phyloP scores from a whole-genome alignment of 768 basidiomycete species.

The Leccinum arenicola region DNA sequence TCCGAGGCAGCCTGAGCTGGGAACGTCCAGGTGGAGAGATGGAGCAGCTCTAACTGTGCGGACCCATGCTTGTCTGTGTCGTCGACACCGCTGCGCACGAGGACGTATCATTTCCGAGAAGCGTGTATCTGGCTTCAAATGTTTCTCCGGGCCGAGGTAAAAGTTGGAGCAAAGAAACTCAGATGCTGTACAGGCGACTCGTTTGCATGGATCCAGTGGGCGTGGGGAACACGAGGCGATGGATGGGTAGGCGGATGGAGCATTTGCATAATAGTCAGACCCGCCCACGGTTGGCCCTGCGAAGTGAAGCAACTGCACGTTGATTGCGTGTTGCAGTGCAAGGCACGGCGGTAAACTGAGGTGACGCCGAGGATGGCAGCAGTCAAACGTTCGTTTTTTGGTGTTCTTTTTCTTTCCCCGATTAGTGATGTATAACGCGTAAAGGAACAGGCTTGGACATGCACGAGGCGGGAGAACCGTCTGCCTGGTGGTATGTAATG shows the following conservation, averaged over 20 bases:
- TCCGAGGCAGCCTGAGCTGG: neutral
- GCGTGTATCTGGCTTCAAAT: neutral
- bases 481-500: neutral
- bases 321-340: neutral
- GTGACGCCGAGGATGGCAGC: neutral
- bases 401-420: neutral
- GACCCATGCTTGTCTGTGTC: neutral
- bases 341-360: neutral
- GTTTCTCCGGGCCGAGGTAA: slow-evolving; percentile 1
- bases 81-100: neutral
- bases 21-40: neutral
- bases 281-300: neutral
- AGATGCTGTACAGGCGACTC: slow-evolving; percentile 9
- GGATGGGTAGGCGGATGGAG: neutral
- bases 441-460: neutral
- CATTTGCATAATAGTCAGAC: neutral
- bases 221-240: slow-evolving; percentile 24
- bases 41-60: neutral
- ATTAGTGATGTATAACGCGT: neutral
- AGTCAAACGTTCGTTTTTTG: neutral
- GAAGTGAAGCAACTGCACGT: neutral
- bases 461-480: neutral
- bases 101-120: neutral
- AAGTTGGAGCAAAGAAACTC: slow-evolving; percentile 14
- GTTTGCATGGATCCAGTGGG: neutral